A percentile compares a stretch with the other conserved stretches of the same genome.
Evolutionary conservation across 257 asterid species (phyloP).

Genomic region (Eustoma russellianum): DNA sequence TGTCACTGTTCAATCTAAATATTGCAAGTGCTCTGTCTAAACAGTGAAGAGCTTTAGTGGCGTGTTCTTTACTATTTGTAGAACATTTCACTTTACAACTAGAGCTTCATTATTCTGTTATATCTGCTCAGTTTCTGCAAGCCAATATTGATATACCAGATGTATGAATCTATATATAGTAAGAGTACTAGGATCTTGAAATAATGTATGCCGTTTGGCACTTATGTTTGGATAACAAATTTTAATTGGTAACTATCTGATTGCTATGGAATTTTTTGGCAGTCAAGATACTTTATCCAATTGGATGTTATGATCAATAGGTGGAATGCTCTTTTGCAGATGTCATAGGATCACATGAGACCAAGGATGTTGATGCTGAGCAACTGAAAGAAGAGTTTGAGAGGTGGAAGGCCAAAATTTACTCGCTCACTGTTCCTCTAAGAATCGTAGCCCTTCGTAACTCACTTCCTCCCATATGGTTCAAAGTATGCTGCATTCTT

Average conservation of each 20-base stretch:
- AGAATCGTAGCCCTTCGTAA: constrained; percentile 68
- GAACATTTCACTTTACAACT: too few relatives aligned
- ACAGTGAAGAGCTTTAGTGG: too few relatives aligned
- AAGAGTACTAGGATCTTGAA: too few relatives aligned
- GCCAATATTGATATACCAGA: neutral
- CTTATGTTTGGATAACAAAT: too few relatives aligned
- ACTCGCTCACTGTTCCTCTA: constrained; percentile 68
- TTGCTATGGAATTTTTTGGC: neutral
- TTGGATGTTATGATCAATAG: neutral
- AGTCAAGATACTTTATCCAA: neutral
- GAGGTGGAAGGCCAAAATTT: constrained; percentile 74
- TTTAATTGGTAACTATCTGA: neutral
- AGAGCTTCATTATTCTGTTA: too few relatives aligned
- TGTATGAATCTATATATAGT: neutral
- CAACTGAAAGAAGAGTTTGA: constrained; percentile 63
- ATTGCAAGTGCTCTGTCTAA: too few relatives aligned
- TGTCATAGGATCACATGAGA: constrained; percentile 20
- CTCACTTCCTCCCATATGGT: constrained; percentile 80
- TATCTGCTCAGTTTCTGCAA: too few relatives aligned
- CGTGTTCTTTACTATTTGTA: too few relatives aligned
- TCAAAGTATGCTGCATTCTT: constrained; percentile 41
- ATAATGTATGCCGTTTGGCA: too few relatives aligned
- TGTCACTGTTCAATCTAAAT: too few relatives aligned
- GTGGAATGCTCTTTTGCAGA: constrained; percentile 20
- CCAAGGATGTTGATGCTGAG: constrained; percentile 38